A percentile compares a stretch with the other conserved stretches of the same genome.
These are phyloP conservation scores for Penicillium maclennaniae DNA, from an alignment of 495 filamentous ascomycete genomes.

Conservation along the genomic window DNA sequence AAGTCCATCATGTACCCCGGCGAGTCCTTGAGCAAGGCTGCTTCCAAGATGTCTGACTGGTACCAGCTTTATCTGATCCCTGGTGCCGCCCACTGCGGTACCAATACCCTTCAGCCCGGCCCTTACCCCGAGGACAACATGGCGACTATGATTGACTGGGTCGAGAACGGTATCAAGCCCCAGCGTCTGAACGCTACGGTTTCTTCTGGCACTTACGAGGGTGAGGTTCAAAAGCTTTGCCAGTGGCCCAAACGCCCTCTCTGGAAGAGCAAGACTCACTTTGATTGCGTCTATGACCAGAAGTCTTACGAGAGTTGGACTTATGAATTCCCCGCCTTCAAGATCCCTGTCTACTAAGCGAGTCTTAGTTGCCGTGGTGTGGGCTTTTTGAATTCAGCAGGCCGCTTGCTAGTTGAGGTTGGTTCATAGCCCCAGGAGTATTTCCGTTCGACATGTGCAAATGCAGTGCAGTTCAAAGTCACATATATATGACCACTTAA, in stretches of 20 bases:
- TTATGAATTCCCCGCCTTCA: constrained; percentile 31
- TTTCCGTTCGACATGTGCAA: too few relatives aligned
- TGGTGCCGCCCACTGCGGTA: constrained; percentile 47
- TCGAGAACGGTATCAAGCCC: constrained; percentile 46
- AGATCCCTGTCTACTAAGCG: constrained; percentile 26
- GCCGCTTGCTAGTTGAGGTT: too few relatives aligned
- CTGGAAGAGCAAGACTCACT: constrained; percentile 33
- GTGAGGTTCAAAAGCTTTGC: constrained; percentile 44
- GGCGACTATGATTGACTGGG: constrained; percentile 49
- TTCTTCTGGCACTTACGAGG: constrained; percentile 27
- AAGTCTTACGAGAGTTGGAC: constrained; percentile 38
- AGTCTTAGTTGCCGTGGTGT: background rate
- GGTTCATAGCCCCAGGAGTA: too few relatives aligned
- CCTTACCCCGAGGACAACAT: constrained; percentile 44
- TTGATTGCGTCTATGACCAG: constrained; percentile 44
- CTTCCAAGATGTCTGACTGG: constrained; percentile 45
- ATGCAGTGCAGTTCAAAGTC: too few relatives aligned
- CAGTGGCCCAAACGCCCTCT: constrained; percentile 46
- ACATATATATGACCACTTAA: too few relatives aligned
- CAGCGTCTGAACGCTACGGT: constrained; percentile 39
- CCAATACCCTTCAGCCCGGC: constrained; percentile 44
- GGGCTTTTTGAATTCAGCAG: background rate
- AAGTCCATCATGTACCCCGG: constrained; percentile 45
- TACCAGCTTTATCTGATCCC: constrained; percentile 51
- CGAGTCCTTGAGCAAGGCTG: constrained; percentile 27